Conservation (phyloP, 805 yeast genomes). For the Schizosaccharomyces osmophilus region DNA sequence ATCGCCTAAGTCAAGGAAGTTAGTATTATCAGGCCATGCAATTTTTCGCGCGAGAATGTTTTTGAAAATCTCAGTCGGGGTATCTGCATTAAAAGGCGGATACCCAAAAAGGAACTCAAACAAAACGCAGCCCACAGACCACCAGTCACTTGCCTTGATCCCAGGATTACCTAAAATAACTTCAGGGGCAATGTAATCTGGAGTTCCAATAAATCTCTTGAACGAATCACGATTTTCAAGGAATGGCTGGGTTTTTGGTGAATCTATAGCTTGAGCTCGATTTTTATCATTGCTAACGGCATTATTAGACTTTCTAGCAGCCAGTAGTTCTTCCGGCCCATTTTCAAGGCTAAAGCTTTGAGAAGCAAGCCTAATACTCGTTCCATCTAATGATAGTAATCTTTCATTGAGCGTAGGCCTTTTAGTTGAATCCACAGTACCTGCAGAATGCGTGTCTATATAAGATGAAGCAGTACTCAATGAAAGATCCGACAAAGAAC, state of each 20-base stretch:
- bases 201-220: conserved; percentile 64
- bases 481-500: conserved; percentile 38
- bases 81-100: conserved; percentile 75
- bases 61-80: conserved; percentile 59
- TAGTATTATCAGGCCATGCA: conserved; percentile 66
- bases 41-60: conserved; percentile 46
- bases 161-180: conserved; percentile 69
- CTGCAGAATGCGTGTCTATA: background rate
- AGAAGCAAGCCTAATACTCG: background rate
- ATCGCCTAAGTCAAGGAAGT: conserved; percentile 39
- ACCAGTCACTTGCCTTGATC: conserved; percentile 82
- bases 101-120: conserved; percentile 81
- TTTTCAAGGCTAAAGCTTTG: conserved; percentile 18
- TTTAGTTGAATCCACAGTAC: background rate
- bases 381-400: conserved; percentile 2
- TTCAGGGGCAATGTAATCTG: conserved; percentile 93
- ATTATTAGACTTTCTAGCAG: background rate
- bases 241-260: conserved; percentile 17
- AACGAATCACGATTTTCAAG: conserved; percentile 44
- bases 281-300: background rate
- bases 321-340: conserved; percentile 3
- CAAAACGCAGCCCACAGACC: conserved; percentile 90
- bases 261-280: conserved; percentile 3
- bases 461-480: background rate
- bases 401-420: conserved; percentile 1